Evolutionary conservation across 306 rosid genomes (phyloP).

Genomic region (Abrus pulchellus): DNA sequence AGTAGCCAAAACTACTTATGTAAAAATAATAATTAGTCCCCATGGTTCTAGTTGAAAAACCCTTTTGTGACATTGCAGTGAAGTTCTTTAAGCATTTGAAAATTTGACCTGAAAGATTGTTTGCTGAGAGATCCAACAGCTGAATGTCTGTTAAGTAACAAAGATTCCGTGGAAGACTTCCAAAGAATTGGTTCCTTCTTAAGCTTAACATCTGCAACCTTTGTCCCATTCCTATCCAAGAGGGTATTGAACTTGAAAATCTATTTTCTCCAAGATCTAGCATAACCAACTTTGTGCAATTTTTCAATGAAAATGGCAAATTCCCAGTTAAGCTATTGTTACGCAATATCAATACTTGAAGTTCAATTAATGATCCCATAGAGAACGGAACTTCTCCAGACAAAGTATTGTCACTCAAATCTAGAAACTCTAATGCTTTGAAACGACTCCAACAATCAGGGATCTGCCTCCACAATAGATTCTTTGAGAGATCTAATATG

Average conservation of each 20-base stretch:
- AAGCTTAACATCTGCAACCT: constrained; percentile 23
- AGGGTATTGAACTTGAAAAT: constrained; percentile 12
- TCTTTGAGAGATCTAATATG: background rate
- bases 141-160: background rate
- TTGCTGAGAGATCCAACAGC: constrained; percentile 27
- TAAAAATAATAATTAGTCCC: background rate
- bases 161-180: background rate
- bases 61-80: background rate
- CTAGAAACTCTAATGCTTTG: background rate
- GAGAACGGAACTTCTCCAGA: background rate
- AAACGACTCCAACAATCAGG: constrained; percentile 14
- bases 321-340: constrained; percentile 19
- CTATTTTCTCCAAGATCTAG: constrained; percentile 22
- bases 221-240: constrained; percentile 41
- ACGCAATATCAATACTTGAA: background rate
- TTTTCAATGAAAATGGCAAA: constrained; percentile 1
- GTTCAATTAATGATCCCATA: constrained; percentile 13
- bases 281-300: background rate
- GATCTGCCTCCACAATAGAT: background rate
- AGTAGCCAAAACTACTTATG: background rate
- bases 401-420: constrained; percentile 28
- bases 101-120: background rate
- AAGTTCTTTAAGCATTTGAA: background rate
- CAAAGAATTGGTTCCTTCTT: background rate
- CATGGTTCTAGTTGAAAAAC: background rate